Base-by-base conservation (phyloP, 257 asterid species). In the Phtheirospermum japonicum region DNA sequence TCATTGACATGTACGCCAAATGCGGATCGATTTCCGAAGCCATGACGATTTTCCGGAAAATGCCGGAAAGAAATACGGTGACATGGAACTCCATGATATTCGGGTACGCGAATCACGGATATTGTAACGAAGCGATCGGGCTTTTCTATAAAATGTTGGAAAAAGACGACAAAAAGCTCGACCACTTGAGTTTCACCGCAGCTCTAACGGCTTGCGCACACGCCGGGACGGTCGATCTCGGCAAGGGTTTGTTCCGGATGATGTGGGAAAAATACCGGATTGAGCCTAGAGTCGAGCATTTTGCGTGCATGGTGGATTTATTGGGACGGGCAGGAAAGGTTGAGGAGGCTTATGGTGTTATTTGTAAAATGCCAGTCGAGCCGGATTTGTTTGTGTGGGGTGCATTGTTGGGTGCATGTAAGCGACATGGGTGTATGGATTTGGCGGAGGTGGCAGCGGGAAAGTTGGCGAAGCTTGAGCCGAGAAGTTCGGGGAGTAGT, bases 81-180 rank as follows among this genome's bases (percentile, higher is more conserved):
- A 79, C 95, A 0, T 88, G 92, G 89, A 88, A 83, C 73, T 78
- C 95, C n/a, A 82, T 88, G 88, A 74, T 88, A 55, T 86, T 85
- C 49, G 93, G 90, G 6, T 88, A 67, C 13, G 93, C 93, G 5
- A 83, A 88, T 71, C 83, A 88, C 49, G 96, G 95, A 54, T 69
- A 59, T 42, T 76, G 88, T 46, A 14, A 50, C 0, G 77, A 80
- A 70, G 88, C 95, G 18, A 72, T 86, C 11, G 75, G 71, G 5
- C 80, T 88, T 51, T 86, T 86, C 62, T 31, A 69, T 59, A 61
- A 67, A 57, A 81, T 88, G 95, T 45, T 73, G 19, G 74, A 59
- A 39, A 65, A 71, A 58, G 85, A 76, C 45, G 83, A 68, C 37
- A 36, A 43, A 17, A 79, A 74, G 62, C 54, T 69, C 11, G 85